phyloP scores from a whole-genome alignment of 805 yeast species.

The Zygosaccharomyces bisporus region DNA sequence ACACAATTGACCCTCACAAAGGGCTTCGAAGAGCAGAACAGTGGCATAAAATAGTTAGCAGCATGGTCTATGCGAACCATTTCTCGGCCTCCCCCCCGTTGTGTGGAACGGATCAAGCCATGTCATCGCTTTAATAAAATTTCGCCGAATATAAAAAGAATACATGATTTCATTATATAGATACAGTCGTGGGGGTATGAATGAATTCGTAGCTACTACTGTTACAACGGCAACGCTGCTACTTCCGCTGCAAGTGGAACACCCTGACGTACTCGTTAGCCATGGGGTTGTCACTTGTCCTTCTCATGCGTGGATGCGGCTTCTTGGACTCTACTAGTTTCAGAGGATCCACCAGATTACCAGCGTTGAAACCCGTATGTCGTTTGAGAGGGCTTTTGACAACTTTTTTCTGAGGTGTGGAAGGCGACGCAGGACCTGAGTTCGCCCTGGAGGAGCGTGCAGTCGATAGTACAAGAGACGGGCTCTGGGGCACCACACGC shows the following conservation, averaged over 20 bases:
- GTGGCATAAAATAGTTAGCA: conserved; percentile 34
- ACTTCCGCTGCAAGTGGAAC: conserved; percentile 26
- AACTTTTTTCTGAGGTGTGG: conserved; percentile 4
- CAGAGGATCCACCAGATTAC: conserved; percentile 7
- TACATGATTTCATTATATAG: conserved; percentile 1
- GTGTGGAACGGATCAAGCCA: not conserved
- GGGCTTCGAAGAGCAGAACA: conserved; percentile 33
- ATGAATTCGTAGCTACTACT: conserved; percentile 3
- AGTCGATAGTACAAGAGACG: conserved; percentile 4
- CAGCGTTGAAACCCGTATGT: not conserved
- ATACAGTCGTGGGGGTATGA: not conserved
- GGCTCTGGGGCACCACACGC: conserved; percentile 2
- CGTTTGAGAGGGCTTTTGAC: conserved; percentile 3
- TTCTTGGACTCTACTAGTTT: conserved; percentile 27
- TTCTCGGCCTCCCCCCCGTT: not conserved
- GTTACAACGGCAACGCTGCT: conserved; percentile 3
- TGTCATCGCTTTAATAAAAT: not conserved
- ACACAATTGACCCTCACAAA: conserved; percentile 20
- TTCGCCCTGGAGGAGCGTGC: not conserved
- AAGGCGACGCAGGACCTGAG: conserved; percentile 6
- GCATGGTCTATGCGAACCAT: conserved; percentile 35
- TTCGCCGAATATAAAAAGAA: conserved; percentile 1
- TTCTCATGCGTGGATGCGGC: conserved; percentile 34
- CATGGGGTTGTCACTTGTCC: conserved; percentile 30
- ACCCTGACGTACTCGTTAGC: conserved; percentile 32